Percentiles rank a stretch among this genome's conserved stretches.
These are phyloP conservation scores for Ogataea paraovalis DNA, from an alignment of 805 yeast species.

Conservation along the genomic window DNA sequence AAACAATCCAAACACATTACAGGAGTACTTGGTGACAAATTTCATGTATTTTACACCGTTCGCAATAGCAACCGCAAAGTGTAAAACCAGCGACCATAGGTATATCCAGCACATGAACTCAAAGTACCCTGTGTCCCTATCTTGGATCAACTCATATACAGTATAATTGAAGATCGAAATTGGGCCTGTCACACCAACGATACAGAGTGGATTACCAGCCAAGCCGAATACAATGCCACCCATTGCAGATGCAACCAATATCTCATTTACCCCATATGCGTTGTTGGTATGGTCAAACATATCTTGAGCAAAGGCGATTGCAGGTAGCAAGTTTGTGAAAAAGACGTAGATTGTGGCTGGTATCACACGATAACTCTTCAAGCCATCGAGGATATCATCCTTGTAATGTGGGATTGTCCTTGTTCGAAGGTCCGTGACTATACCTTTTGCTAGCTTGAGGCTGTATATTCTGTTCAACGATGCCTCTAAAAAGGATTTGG, in stretches of 20 bases:
- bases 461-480: not conserved
- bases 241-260: slow-evolving; percentile 75
- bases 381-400: slow-evolving; percentile 80
- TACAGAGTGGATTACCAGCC: slow-evolving; percentile 88
- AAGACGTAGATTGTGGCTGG: slow-evolving; percentile 82
- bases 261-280: slow-evolving; percentile 89
- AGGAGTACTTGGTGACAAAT: slow-evolving; percentile 75
- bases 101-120: slow-evolving; percentile 96
- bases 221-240: slow-evolving; percentile 89
- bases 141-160: slow-evolving; percentile 64
- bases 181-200: slow-evolving; percentile 98
- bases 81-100: slow-evolving; percentile 85
- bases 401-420: slow-evolving; percentile 59
- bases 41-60: slow-evolving; percentile 66
- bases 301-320: slow-evolving; percentile 94
- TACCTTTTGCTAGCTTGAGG: slow-evolving; percentile 42
- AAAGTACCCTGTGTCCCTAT: slow-evolving; percentile 56
- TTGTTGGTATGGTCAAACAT: slow-evolving; percentile 90
- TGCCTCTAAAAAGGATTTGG: not conserved
- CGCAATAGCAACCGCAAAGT: slow-evolving; percentile 62
- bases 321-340: slow-evolving; percentile 88
- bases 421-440: slow-evolving; percentile 45
- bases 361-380: slow-evolving; percentile 73
- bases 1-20: slow-evolving; percentile 91
- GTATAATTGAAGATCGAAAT: slow-evolving; percentile 89